Conservation (phyloP, 2,329 filamentous ascomycete species). For the Lecanoromycetidae sp. region DNA sequence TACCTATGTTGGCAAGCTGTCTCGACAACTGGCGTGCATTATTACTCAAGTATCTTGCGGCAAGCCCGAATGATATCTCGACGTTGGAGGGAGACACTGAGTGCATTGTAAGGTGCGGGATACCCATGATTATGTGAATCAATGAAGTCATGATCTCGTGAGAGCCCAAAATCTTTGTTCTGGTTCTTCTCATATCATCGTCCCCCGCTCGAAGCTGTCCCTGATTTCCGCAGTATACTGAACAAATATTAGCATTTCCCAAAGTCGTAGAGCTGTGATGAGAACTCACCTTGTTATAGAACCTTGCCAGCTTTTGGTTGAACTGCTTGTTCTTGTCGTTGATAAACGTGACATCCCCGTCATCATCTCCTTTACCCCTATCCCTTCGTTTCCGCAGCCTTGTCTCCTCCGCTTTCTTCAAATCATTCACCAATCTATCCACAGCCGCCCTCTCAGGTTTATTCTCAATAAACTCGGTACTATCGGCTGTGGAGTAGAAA, state of each 20-base stretch:
- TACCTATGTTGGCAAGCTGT: too few relatives aligned
- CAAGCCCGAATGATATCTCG: too few relatives aligned
- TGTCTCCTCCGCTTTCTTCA: constrained; percentile 78
- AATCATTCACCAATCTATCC: constrained; percentile 73
- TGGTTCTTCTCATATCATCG: constrained; percentile 58
- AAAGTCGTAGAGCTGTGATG: neutral
- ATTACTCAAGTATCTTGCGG: too few relatives aligned
- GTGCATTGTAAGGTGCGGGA: too few relatives aligned
- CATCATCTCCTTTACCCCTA: constrained; percentile 67
- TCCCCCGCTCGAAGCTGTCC: constrained; percentile 94
- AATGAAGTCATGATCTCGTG: neutral
- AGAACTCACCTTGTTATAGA: constrained; percentile 71
- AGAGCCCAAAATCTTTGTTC: neutral
- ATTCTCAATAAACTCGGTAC: constrained; percentile 67
- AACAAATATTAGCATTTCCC: constrained; percentile 19
- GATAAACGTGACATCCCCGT: constrained; percentile 93
- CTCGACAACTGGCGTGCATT: too few relatives aligned
- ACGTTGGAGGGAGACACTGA: too few relatives aligned
- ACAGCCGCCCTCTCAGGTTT: constrained; percentile 78
- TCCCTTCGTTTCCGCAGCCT: constrained; percentile 77
- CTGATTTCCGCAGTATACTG: constrained; percentile 88
- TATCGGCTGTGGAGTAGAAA: constrained; percentile 82
- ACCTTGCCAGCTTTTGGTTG: constrained; percentile 89
- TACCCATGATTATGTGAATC: neutral
- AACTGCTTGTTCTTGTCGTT: constrained; percentile 99